Evolutionary conservation across 1,284 basidiomycete species (phyloP), one percentile per base, ranked within the genome.

Genomic region (Phaffia rhodozyma): DNA sequence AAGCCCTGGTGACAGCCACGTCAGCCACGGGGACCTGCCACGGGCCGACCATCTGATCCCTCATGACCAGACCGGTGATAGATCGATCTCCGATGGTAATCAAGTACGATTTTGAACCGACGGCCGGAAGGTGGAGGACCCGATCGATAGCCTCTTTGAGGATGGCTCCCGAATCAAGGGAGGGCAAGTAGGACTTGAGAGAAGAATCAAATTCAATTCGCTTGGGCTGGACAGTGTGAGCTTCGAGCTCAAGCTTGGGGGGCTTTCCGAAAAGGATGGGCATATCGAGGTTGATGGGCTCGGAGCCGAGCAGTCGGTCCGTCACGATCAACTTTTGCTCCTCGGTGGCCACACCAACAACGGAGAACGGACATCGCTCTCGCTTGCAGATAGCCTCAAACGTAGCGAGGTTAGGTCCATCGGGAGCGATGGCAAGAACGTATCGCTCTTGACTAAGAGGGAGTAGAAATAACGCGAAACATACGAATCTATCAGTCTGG

Each of bases 1-100:
- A 86, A 0, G 91, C 83, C 29, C 89, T 86, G 1, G 94, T 98
- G 58, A 97, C 91, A 5, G 94, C 93, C 54, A 97, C 94, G 70
- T 99, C 94, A 21, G 96, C 89, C 6, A 97, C 91, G 47, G 94
- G 94, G 4, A 97, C 89, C 78, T 99, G 94, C 88, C 90, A 98
- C 0, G 93, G 94, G 0, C 94, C 96, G 25, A 97, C 91, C 94
- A 98, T 97, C 77, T 98, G 94, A 74, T 99, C 94, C 58, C 96
- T 84, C 11, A 88, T 85, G 65, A 97, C 91, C 51, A 98, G 84
- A 59, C 94, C 96, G 0, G 93, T 93, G 74, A 99, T 87, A 55
- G 86, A 83, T 60, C 94, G 84, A 74, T 99, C 94, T 43, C 96
- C 94, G 66, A 99, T 98, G 58, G 96, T 98, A 76, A 98, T 94